Conservation (phyloP, 2,329 filamentous ascomycete species). For the Stagonosporopsis rhizophila region DNA sequence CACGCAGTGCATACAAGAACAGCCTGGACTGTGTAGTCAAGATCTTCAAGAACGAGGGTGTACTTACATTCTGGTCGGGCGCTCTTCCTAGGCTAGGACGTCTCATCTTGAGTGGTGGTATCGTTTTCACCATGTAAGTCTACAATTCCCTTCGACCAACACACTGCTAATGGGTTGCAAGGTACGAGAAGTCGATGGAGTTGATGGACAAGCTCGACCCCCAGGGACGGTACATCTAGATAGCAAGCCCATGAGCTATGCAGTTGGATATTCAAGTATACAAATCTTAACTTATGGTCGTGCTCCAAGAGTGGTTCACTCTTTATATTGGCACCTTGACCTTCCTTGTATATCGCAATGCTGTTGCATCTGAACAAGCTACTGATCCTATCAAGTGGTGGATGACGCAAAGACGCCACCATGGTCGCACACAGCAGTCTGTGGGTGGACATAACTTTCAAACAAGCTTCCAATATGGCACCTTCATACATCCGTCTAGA, state of each 20-base stretch:
- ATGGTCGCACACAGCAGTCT: too few relatives aligned
- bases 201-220: constrained; percentile 81
- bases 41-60: constrained; percentile 87
- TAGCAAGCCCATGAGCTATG: not conserved
- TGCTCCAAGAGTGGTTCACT: not conserved
- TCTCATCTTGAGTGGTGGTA: constrained; percentile 89
- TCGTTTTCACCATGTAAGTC: constrained; percentile 90
- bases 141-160: constrained; percentile 13
- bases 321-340: too few relatives aligned
- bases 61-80: constrained; percentile 93
- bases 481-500: too few relatives aligned
- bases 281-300: not conserved
- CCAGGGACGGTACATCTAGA: constrained; percentile 77
- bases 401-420: too few relatives aligned
- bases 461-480: too few relatives aligned
- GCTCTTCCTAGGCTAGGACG: constrained; percentile 84
- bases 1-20: constrained; percentile 81
- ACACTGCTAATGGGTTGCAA: constrained; percentile 24
- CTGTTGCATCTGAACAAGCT: too few relatives aligned
- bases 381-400: too few relatives aligned
- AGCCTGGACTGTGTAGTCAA: constrained; percentile 80
- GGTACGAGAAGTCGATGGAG: constrained; percentile 96
- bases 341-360: too few relatives aligned
- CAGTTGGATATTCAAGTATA: not conserved
- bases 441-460: too few relatives aligned